A percentile compares a stretch with the other conserved stretches of the same genome.
phyloP scores from a whole-genome alignment of 2,329 filamentous ascomycete species.

The Juglanconis juglandina region DNA sequence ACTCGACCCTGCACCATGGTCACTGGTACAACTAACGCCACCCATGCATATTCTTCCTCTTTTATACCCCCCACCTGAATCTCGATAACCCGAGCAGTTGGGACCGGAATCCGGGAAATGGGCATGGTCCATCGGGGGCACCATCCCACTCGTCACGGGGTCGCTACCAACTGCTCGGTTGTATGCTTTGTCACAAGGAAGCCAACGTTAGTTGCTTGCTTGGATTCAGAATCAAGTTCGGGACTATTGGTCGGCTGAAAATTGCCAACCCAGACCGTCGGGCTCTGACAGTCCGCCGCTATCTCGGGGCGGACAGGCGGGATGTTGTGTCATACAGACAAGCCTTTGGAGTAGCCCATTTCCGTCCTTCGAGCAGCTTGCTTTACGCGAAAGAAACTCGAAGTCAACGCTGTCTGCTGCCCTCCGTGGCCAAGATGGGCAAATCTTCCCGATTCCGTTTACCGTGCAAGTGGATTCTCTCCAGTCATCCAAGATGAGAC shows the following conservation, averaged over 20 bases:
- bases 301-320: background rate
- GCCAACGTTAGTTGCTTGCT: background rate
- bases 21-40: background rate
- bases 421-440: background rate
- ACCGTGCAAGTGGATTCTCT: no score
- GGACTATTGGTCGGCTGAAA: background rate
- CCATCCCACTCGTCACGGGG: background rate
- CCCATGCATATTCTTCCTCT: background rate
- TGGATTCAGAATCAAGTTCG: background rate
- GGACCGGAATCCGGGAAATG: background rate
- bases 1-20: background rate
- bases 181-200: background rate
- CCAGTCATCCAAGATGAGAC: no score
- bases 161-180: no score
- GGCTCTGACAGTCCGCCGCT: background rate
- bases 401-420: background rate
- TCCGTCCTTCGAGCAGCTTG: background rate
- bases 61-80: background rate
- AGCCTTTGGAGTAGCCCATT: background rate
- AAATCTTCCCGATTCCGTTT: background rate
- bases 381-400: background rate
- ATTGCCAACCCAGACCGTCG: background rate
- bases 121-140: background rate
- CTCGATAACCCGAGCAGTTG: constrained; percentile 5
- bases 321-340: background rate